Evolutionary conservation across 2,329 filamentous ascomycete genomes (phyloP), one percentile per base, ranked within the genome.

Genomic region (Ophiostoma montium): DNA sequence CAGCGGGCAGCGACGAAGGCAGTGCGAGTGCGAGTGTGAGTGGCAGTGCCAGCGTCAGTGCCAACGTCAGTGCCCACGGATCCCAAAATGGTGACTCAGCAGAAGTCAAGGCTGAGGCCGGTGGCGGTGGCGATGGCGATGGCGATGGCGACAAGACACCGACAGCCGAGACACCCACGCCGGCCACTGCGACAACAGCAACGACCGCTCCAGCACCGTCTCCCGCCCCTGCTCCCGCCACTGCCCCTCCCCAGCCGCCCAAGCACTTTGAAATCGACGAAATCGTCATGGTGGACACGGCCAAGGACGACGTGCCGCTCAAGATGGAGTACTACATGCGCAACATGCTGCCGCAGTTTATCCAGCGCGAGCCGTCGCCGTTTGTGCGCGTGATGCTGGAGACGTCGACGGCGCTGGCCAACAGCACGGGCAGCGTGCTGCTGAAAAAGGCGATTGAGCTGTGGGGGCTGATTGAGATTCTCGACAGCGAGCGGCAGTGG

Each of bases 401-500:
- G 44, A 71, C 70, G 7, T 70, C 70, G 10, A 59, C 64, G 18
- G 57, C 62, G 31, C 59, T 72, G n/a, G 72, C 73, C 0, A 64
- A 66, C 35, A 61, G 69, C 43, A 70, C 70, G 7, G 65, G 68
- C 33, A 75, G 79, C 53, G 70, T 74, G 49, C 63, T 80, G 12
- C 64, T 82, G 7, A 69, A 69, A 48, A 71, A 75, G 51, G 74
- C 76, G 1, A 66, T 82, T 5, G 77, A 82, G 59, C 67, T 82
- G 2, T 82, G 78, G 78, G 74, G 75, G 0, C 67, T 79, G 5
- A 76, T 82, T 5, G 78, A 82, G 58, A 76, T 80, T 42, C 75
- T 82, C 51, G 78, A 82, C 58, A 71, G 76, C 45, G 78, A 82
- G 58, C 68, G 76, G 4, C 71, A 76, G 53, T 82, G 78, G 78